Evolutionary conservation across 768 basidiomycete species (phyloP).

Genomic region (Melanogaster broomeanus): DNA sequence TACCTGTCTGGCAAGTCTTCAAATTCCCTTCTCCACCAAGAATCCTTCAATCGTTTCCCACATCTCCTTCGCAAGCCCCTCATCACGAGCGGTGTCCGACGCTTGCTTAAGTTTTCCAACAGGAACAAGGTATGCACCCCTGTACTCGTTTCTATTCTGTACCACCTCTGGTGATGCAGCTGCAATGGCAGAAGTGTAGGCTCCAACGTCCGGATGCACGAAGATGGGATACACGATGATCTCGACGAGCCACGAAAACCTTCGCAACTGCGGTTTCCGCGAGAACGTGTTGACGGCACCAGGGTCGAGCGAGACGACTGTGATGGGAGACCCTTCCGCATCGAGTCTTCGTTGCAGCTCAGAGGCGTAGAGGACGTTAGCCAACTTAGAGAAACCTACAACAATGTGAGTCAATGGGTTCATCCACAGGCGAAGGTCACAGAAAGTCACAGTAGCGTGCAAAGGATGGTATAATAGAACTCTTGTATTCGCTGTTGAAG

Average conservation of each 20-base stretch:
- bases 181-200: conserved; percentile 28
- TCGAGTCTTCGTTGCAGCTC: conserved; percentile 49
- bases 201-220: conserved; percentile 22
- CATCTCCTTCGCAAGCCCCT: conserved; percentile 28
- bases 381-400: conserved; percentile 53
- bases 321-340: conserved; percentile 28
- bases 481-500: conserved; percentile 38
- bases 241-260: conserved; percentile 22
- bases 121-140: conserved; percentile 34
- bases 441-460: conserved; percentile 35
- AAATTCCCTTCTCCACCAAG: conserved; percentile 24
- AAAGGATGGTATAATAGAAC: conserved; percentile 13
- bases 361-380: conserved; percentile 48
- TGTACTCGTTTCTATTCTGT: conserved; percentile 23
- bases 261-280: conserved; percentile 15
- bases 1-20: background rate
- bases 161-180: conserved; percentile 28
- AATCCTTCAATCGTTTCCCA: conserved; percentile 30
- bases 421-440: background rate
- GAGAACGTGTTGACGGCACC: conserved; percentile 35
- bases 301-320: conserved; percentile 30
- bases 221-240: conserved; percentile 19
- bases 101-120: conserved; percentile 15
- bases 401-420: background rate
- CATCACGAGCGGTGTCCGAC: conserved; percentile 12